A percentile compares a stretch with the other conserved stretches of the same genome.
Conservation (phyloP, 2,329 filamentous ascomycete species). For the Mycocentrospora acerina region DNA sequence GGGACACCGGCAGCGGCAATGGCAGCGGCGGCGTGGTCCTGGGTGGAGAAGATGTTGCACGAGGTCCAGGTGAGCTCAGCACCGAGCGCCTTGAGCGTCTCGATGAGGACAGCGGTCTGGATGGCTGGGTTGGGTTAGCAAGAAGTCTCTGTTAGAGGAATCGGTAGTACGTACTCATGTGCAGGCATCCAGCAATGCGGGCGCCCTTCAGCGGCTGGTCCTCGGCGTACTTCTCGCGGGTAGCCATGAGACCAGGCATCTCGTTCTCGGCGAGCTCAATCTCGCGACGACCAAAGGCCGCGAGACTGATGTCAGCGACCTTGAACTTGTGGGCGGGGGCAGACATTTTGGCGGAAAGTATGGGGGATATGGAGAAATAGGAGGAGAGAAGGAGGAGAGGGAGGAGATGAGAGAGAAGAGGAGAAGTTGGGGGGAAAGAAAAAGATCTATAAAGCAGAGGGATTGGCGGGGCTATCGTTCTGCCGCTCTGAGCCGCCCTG, state of each 20-base stretch:
- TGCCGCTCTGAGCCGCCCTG: too few species aligned
- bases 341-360: constrained; percentile 53
- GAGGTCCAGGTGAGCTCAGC: constrained; percentile 98
- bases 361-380: constrained; percentile 9
- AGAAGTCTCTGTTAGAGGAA: not conserved
- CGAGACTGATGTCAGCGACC: constrained; percentile 95
- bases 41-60: constrained; percentile 99
- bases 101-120: constrained; percentile 98
- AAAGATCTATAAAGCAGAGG: constrained; percentile 2
- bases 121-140: constrained; percentile 61
- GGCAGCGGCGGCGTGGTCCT: constrained; percentile 96
- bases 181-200: constrained; percentile 95
- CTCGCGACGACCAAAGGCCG: constrained; percentile 98
- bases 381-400: constrained; percentile 11
- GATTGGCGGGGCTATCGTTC: too few species aligned
- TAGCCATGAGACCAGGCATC: constrained; percentile 98
- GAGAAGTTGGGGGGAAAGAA: constrained; percentile 14
- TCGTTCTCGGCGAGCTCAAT: constrained; percentile 90
- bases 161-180: constrained; percentile 72
- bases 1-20: constrained; percentile 92
- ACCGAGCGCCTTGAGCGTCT: constrained; percentile 91
- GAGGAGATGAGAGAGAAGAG: constrained; percentile 16
- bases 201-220: constrained; percentile 95
- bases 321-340: constrained; percentile 93
- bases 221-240: constrained; percentile 82